Evolutionary conservation across 805 yeast species (phyloP).

Genomic region (Metschnikowia rubicola): DNA sequence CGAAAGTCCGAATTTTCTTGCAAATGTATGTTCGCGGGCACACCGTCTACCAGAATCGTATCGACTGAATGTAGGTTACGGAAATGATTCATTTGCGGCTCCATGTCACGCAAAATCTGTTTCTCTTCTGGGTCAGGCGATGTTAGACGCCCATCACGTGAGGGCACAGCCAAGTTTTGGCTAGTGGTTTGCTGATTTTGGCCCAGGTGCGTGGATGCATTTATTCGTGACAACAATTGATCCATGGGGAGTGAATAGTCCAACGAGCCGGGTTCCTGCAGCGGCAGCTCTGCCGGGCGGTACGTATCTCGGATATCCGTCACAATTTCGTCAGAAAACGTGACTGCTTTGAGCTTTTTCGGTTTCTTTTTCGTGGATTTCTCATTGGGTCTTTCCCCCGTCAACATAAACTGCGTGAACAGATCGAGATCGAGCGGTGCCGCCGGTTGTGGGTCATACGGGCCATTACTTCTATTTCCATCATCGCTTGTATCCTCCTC

Average conservation of each 20-base stretch:
- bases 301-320: conserved; percentile 37
- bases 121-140: conserved; percentile 58
- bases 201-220: conserved; percentile 8
- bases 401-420: conserved; percentile 77
- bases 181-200: too few relatives aligned
- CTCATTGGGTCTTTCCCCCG: conserved; percentile 68
- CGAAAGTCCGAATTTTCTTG: conserved; percentile 14
- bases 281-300: conserved; percentile 11
- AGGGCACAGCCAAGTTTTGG: conserved; percentile 11
- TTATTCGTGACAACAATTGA: conserved; percentile 52
- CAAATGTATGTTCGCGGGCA: conserved; percentile 52
- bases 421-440: conserved; percentile 72
- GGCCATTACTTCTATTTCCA: conserved; percentile 4
- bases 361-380: conserved; percentile 38
- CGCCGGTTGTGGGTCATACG: conserved; percentile 1
- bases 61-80: conserved; percentile 72
- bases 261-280: conserved; percentile 28
- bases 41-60: conserved; percentile 70
- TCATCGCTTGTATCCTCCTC: conserved; percentile 21
- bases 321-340: conserved; percentile 66
- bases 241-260: conserved; percentile 77
- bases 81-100: conserved; percentile 64
- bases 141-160: conserved; percentile 7
- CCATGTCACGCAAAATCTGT: conserved; percentile 70
- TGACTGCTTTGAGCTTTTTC: conserved; percentile 55